Evolutionary conservation across 441 rosid genomes (phyloP), one percentile per base, ranked within the genome.

Genomic region (Arabidopsis hybrid): DNA sequence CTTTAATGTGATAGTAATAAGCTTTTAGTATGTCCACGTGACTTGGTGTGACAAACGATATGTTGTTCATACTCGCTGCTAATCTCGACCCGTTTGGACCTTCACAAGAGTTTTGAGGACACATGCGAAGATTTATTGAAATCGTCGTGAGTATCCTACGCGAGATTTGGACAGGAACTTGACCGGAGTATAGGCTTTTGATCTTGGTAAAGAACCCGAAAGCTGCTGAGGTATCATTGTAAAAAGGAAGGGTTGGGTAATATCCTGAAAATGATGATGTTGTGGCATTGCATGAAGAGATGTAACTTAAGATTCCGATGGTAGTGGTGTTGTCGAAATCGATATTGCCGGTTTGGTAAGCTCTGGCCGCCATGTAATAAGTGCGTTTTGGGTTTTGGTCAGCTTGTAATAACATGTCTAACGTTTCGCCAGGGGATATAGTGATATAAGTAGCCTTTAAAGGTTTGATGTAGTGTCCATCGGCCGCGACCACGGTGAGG

Each of bases 231-330:
- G 85, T 77, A 61, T 87, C 85, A 21, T 79, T 85, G 2, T 65
- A 39, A 42, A 6, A 12, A 10, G 89, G 85, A 35, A 85, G 85
- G 12, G 35, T 0, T 0, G 95, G 92, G 17, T 86, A 55, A 12
- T 14, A 14, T 38, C 31, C 56, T 7, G 61, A 32, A 43, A 69
- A 80, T 6, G 70, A 17, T 8, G 71, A 46, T 1, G 84, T 45
- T n/a, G 78, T 68, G 7, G 76, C 9, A 17, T 59, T 38, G 31
- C 2, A 5, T 35, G 64, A 59, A 10, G 32, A 10, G 9, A 59
- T 46, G 64, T 89, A 89, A 42, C 83, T 85, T 29, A 87, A 57
- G 38, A 77, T 60, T 17, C 86, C 91, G 0, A 88, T 72, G 34
- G 85, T 75, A 34, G 84, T 85, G 1, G 90, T 75, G 69, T 83